Percentiles rank a stretch among this genome's conserved stretches.
Conservation (phyloP, 2,329 filamentous ascomycete genomes). For the Aquanectria penicillioides region DNA sequence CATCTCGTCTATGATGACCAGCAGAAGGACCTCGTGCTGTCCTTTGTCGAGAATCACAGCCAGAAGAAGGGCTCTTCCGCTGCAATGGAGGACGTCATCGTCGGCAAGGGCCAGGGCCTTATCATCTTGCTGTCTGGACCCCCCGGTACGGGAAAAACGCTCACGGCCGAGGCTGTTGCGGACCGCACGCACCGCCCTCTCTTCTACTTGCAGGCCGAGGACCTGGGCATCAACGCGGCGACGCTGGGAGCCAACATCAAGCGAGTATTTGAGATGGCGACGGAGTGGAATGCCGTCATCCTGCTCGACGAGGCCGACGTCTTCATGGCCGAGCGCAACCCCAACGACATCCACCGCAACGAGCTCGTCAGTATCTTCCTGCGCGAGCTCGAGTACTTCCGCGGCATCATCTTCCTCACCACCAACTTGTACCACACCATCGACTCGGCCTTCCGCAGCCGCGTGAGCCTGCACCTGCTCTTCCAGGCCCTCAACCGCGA, state of each 20-base stretch:
- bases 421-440: constrained; percentile 55
- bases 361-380: constrained; percentile 60
- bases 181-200: constrained; percentile 56
- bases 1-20: constrained; percentile 59
- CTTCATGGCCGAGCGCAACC: constrained; percentile 59
- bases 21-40: constrained; percentile 58
- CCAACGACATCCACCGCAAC: constrained; percentile 58
- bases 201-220: constrained; percentile 57
- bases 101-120: constrained; percentile 55
- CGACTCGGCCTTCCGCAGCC: constrained; percentile 56
- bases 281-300: constrained; percentile 61
- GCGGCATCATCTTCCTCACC: constrained; percentile 57
- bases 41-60: constrained; percentile 58
- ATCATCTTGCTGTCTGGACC: constrained; percentile 58
- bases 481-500: constrained; percentile 52
- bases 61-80: constrained; percentile 25
- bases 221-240: constrained; percentile 56
- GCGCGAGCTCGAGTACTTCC: constrained; percentile 57
- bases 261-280: constrained; percentile 57
- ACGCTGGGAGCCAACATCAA: constrained; percentile 59
- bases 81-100: constrained; percentile 52
- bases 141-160: constrained; percentile 58
- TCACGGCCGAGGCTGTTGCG: constrained; percentile 56
- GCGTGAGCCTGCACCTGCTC: constrained; percentile 58
- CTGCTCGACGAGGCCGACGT: constrained; percentile 65